phyloP scores from a whole-genome alignment of 2,329 filamentous ascomycete species.

The Cladophialophora chaetospira region DNA sequence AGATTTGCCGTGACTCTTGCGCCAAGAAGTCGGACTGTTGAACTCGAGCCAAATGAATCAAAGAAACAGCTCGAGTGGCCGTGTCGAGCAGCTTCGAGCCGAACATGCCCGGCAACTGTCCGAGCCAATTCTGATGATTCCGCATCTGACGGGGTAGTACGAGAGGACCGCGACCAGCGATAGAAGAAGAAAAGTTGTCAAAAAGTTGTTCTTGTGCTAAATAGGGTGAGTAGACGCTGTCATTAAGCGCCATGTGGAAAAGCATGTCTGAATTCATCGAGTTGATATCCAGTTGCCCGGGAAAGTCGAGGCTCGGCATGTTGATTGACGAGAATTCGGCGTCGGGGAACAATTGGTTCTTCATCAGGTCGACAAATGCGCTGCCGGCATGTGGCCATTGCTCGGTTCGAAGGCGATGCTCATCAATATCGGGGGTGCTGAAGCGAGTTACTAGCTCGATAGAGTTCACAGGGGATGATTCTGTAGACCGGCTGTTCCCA shows the following conservation, averaged over 20 bases:
- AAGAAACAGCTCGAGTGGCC: conserved; percentile 36
- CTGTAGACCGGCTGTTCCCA: conserved; percentile 36
- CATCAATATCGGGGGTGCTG: conserved; percentile 10
- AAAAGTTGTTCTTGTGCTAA: conserved; percentile 32
- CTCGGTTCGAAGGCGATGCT: conserved; percentile 1
- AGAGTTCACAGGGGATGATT: conserved; percentile 35
- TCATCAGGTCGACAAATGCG: conserved; percentile 16
- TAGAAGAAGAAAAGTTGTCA: conserved; percentile 20
- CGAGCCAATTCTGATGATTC: conserved; percentile 29
- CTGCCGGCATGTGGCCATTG: conserved; percentile 14
- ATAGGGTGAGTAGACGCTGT: conserved; percentile 24
- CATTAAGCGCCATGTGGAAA: conserved; percentile 14
- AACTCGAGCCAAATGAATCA: conserved; percentile 36
- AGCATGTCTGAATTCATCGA: conserved; percentile 13
- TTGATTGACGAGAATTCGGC: not conserved
- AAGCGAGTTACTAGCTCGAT: conserved; percentile 13
- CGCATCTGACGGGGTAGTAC: conserved; percentile 21
- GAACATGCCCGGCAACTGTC: conserved; percentile 27
- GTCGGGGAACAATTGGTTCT: conserved; percentile 19
- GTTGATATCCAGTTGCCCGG: conserved; percentile 2
- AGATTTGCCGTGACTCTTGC: conserved; percentile 37
- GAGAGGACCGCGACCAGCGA: conserved; percentile 5
- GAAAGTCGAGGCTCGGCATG: not conserved
- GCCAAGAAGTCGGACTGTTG: conserved; percentile 32
- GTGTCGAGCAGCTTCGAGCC: conserved; percentile 31